These are phyloP conservation scores for Paraphoma sp. DNA, from an alignment of 2,329 filamentous ascomycete genomes.

Conservation along the genomic window DNA sequence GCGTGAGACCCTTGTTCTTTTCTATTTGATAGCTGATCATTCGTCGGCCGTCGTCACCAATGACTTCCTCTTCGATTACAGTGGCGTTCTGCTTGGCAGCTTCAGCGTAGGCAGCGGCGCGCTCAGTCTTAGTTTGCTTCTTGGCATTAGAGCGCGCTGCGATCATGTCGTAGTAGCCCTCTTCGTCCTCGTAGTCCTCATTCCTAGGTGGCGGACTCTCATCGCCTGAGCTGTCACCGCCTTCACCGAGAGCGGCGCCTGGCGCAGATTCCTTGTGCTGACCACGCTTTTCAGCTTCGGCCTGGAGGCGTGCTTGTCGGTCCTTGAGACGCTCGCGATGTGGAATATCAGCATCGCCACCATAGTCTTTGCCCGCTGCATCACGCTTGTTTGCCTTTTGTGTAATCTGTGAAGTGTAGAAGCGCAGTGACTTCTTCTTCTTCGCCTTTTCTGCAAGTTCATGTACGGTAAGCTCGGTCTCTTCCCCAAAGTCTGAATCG, in stretches of 20 bases:
- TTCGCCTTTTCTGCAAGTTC: conserved; percentile 86
- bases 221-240: conserved; percentile 69
- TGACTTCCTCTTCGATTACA: conserved; percentile 70
- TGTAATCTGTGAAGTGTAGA: conserved; percentile 97
- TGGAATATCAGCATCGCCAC: conserved; percentile 83
- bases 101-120: conserved; percentile 62
- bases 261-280: conserved; percentile 61
- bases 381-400: conserved; percentile 91
- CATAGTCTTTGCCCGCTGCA: conserved; percentile 73
- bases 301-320: conserved; percentile 82
- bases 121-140: conserved; percentile 78
- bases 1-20: conserved; percentile 96
- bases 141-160: conserved; percentile 68
- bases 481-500: conserved; percentile 92
- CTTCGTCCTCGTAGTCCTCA: conserved; percentile 58
- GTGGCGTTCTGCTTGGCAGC: conserved; percentile 64
- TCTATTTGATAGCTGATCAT: conserved; percentile 93
- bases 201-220: conserved; percentile 54
- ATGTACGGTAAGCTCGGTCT: conserved; percentile 76
- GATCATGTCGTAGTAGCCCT: conserved; percentile 91
- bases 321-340: conserved; percentile 89
- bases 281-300: conserved; percentile 85
- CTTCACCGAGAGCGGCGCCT: conserved; percentile 70
- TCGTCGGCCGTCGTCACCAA: conserved; percentile 85
- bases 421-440: conserved; percentile 90